Evolutionary conservation across 108 stramenopile genomes (phyloP).

Genomic region (Fistulifera solaris): DNA sequence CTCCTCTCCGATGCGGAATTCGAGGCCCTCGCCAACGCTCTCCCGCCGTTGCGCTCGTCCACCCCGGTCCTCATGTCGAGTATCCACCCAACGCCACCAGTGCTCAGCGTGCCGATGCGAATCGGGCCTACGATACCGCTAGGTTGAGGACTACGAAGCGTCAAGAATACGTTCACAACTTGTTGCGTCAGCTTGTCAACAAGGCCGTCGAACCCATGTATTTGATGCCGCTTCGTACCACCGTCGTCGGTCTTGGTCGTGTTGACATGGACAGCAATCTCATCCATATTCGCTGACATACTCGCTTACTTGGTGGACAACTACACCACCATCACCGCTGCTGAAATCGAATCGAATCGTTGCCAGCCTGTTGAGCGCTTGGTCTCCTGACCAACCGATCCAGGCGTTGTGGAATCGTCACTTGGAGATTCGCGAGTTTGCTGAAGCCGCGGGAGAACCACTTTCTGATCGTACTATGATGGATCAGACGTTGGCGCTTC

Average conservation of each 20-base stretch:
- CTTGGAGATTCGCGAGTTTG: background rate
- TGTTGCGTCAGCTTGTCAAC: background rate
- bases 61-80: too few species aligned
- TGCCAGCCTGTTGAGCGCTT: background rate
- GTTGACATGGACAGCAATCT: too few species aligned
- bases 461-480: background rate
- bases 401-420: background rate
- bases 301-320: background rate
- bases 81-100: too few species aligned
- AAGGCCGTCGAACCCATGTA: background rate
- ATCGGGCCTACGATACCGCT: too few species aligned
- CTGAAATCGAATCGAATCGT: background rate
- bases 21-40: background rate
- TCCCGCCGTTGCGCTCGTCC: too few species aligned
- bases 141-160: too few species aligned
- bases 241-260: background rate
- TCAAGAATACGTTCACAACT: too few species aligned
- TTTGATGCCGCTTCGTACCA: background rate
- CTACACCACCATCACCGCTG: background rate
- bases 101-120: too few species aligned
- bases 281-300: background rate
- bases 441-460: background rate
- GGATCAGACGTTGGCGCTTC: background rate
- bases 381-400: constrained; percentile 5
- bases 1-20: background rate